These are phyloP conservation scores for Coniferiporia sulphurascens DNA, from an alignment of 1,284 basidiomycete species.

Conservation along the genomic window DNA sequence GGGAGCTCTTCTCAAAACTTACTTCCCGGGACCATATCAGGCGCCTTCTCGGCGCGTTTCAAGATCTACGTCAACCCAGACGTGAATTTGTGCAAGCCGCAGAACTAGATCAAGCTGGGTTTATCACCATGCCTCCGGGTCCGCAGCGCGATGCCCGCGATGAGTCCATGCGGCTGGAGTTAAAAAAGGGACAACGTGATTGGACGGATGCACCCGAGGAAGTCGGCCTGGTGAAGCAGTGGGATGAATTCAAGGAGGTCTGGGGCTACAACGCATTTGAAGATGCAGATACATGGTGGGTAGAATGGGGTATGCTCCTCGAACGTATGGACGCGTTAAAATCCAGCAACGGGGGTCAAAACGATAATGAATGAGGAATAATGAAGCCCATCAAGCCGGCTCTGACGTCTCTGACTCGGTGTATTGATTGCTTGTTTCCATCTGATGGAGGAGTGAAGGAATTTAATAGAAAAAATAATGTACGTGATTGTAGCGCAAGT, in stretches of 20 bases:
- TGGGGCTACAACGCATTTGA: constrained; percentile 16
- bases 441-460: no score
- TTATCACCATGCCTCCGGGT: constrained; percentile 18
- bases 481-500: no score
- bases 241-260: constrained; percentile 11
- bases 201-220: not conserved
- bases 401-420: no score
- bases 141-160: constrained; percentile 35
- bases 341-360: no score
- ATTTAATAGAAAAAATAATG: no score
- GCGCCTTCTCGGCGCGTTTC: constrained; percentile 45
- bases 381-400: no score
- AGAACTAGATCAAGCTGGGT: constrained; percentile 3
- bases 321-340: constrained; percentile 2
- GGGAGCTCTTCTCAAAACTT: constrained; percentile 51
- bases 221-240: not conserved
- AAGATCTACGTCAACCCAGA: constrained; percentile 42
- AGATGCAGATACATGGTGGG: constrained; percentile 15
- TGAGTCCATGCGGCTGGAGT: constrained; percentile 23
- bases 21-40: constrained; percentile 43
- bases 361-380: no score
- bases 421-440: no score
- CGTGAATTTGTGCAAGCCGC: constrained; percentile 21
- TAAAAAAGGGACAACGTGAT: not conserved
- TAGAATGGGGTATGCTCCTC: constrained; percentile 13